Evolutionary conservation across 148 eudicot species (phyloP), one percentile per base, ranked within the genome.

Genomic region (Pharnaceum exiguum): DNA sequence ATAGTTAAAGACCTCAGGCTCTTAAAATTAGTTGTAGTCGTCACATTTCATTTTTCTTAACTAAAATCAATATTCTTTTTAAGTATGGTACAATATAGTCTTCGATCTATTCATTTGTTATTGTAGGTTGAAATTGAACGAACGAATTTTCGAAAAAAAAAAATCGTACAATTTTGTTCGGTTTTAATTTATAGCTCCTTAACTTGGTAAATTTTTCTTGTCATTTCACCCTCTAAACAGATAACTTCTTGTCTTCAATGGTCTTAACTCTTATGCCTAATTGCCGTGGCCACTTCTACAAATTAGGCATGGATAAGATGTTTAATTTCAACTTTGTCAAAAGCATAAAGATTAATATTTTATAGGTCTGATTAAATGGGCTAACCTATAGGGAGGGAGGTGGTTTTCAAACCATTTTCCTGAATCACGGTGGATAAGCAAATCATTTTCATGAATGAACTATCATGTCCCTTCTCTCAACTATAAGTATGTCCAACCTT

Each of bases 371-470:
- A 46, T 30, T 53, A 30, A 42, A 22, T 39, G 15, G 42, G 23
- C 55, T 48, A 16, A 38, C 35, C 24, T 63, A 22, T 5, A 16
- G 36, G 23, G 62, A 42, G 28, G 21, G 40, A 45, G 43, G 55
- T 52, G 72, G 72, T 21, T 46, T 21, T 45, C 10, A 65, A 37
- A 65, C 55, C 8, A 15, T 5, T n/a, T 37, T 46, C 47, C 37
- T 35, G 1, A n/a, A n/a, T n/a, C 17, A 46, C 46, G 46, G 61
- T 46, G 45, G 70, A 65, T 71, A 46, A 59, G 55, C n/a, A 59
- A 52, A 71, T 71, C 67, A 38, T 56, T 60, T 9, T 54, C 57
- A 46, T 1, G 18, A n/a, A n/a, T n/a, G n/a, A 71, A 66, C 71
- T 60, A 35, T 36, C 21, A 32, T 57, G 65, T 57, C 66, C 2